Evolutionary conservation across 208 protist genomes (phyloP).

Genomic region (Tritrichomonas foetus): DNA sequence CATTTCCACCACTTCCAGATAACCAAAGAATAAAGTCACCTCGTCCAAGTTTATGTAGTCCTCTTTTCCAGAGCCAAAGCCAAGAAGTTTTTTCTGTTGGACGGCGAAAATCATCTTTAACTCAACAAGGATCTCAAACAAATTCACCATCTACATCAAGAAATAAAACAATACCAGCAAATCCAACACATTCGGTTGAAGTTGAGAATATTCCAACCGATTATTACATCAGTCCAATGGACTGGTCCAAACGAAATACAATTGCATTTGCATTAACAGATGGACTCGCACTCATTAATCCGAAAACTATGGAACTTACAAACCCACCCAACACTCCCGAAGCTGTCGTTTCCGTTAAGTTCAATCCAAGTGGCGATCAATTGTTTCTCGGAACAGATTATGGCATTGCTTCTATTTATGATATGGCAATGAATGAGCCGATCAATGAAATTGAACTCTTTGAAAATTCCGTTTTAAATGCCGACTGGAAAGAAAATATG

Average conservation of each 20-base stretch:
- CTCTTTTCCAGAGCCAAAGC: too few species aligned
- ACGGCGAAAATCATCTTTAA: too few species aligned
- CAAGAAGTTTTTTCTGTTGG: too few species aligned
- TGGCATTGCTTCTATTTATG: neutral
- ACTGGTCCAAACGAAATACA: neutral
- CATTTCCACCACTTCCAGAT: too few species aligned
- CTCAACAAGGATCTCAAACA: too few species aligned
- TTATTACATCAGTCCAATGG: slow-evolving; percentile 14
- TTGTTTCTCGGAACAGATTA: neutral
- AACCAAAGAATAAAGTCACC: too few species aligned
- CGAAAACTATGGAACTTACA: neutral
- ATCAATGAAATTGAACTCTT: neutral
- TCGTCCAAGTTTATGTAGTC: too few species aligned
- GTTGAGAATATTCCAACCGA: slow-evolving; percentile 1
- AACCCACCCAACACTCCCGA: neutral
- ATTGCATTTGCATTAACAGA: neutral
- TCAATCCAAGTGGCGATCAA: neutral
- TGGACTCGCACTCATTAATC: neutral
- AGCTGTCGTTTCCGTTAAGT: neutral
- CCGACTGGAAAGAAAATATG: neutral
- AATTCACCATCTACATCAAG: too few species aligned
- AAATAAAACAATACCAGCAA: neutral
- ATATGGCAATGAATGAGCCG: neutral
- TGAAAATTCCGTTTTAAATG: neutral
- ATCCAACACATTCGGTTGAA: neutral